phyloP scores from a whole-genome alignment of 805 yeast genomes.

The Wickerhamiella sorbophila region DNA sequence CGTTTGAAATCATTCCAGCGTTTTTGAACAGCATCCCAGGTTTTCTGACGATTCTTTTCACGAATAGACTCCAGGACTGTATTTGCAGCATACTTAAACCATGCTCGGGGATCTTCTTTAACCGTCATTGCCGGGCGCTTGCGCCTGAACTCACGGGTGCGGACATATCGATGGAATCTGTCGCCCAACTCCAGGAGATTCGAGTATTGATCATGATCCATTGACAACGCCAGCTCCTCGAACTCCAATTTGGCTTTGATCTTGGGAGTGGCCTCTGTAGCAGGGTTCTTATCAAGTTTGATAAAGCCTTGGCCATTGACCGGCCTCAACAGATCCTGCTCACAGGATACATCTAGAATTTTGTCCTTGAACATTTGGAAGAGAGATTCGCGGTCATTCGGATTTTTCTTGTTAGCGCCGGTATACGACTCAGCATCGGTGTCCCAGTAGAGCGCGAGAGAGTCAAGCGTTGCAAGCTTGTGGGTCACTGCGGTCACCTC shows the following conservation, averaged over 20 bases:
- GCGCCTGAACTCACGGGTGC: constrained; percentile 60
- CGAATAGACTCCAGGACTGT: constrained; percentile 69
- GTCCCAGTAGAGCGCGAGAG: constrained; percentile 73
- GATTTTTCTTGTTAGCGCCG: constrained; percentile 14
- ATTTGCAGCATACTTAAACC: constrained; percentile 74
- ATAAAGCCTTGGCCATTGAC: constrained; percentile 80
- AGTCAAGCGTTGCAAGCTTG: constrained; percentile 60
- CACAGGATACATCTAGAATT: constrained; percentile 16
- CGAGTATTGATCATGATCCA: constrained; percentile 74
- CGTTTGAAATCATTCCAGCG: constrained; percentile 58
- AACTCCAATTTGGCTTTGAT: constrained; percentile 61
- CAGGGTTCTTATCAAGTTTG: constrained; percentile 54
- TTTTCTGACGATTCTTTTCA: constrained; percentile 66
- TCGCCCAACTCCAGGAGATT: constrained; percentile 72
- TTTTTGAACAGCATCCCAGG: constrained; percentile 67
- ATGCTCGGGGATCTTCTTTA: constrained; percentile 52
- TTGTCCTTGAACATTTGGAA: constrained; percentile 28
- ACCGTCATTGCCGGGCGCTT: constrained; percentile 44
- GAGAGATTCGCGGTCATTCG: constrained; percentile 19
- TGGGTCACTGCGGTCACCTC: constrained; percentile 52
- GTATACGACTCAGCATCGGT: constrained; percentile 43
- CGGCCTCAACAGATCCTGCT: constrained; percentile 51
- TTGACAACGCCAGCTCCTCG: constrained; percentile 75
- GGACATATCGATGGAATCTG: constrained; percentile 60
- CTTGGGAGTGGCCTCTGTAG: constrained; percentile 36